Conservation (phyloP, 345 rosid species). For the Euphorbia tirucalli region DNA sequence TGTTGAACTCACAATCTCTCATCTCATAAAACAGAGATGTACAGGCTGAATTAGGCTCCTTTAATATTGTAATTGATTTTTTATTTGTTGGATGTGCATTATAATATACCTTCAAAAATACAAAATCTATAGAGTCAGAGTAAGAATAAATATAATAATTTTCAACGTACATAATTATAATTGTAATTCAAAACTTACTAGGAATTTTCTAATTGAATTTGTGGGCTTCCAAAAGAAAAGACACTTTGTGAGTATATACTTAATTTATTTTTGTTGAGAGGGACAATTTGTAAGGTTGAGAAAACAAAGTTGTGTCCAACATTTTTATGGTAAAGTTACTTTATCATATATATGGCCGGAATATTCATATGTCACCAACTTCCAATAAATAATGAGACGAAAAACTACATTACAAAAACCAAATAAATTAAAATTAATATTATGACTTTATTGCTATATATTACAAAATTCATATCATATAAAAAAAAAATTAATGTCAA, state of each 20-base stretch:
- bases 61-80: too few relatives aligned
- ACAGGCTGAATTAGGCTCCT: too few relatives aligned
- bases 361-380: not conserved
- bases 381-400: slow-evolving; percentile 1
- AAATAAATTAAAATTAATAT: not conserved
- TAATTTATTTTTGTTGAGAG: not conserved
- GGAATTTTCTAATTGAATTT: too few relatives aligned
- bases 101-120: too few relatives aligned
- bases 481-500: slow-evolving; percentile 24
- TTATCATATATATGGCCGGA: not conserved
- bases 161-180: too few relatives aligned
- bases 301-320: slow-evolving; percentile 6
- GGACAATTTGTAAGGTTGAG: not conserved
- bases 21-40: too few relatives aligned
- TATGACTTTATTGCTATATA: not conserved
- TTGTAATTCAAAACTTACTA: too few relatives aligned
- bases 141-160: too few relatives aligned
- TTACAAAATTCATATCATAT: not conserved
- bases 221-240: not conserved
- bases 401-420: not conserved
- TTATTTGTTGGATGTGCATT: too few relatives aligned
- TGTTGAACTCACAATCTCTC: too few relatives aligned
- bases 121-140: too few relatives aligned
- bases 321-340: not conserved
- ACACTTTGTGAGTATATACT: not conserved